Percentiles rank a stretch among this genome's conserved stretches.
Evolutionary conservation across 1,284 basidiomycete genomes (phyloP).

Genomic region (Marasmius sp.): DNA sequence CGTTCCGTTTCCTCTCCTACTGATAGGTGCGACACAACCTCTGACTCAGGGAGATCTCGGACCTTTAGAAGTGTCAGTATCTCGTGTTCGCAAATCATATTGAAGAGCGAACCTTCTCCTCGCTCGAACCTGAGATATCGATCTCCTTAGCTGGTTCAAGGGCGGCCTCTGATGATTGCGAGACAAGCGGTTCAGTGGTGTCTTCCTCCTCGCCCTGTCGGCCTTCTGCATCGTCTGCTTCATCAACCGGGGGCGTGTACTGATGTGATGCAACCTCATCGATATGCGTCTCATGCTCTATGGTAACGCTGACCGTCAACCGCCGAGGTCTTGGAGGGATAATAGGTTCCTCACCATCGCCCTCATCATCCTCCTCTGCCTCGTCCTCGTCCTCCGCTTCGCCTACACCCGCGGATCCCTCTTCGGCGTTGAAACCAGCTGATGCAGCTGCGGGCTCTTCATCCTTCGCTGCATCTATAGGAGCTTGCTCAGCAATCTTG

Average conservation of each 20-base stretch:
- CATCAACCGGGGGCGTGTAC: background rate
- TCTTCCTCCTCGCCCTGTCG: background rate
- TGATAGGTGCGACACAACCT: background rate
- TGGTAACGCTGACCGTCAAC: background rate
- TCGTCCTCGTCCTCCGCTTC: background rate
- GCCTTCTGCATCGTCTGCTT: background rate
- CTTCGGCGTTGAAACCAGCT: background rate
- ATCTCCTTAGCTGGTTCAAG: no score
- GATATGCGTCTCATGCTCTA: background rate
- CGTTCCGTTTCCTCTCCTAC: slow-evolving; percentile 19
- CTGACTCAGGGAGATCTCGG: background rate
- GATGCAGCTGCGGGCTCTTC: background rate
- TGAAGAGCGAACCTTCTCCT: background rate
- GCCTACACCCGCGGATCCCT: background rate
- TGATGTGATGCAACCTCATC: background rate
- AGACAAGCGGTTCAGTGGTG: no score
- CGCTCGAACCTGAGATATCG: background rate
- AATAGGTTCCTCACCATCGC: background rate
- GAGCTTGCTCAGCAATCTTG: background rate
- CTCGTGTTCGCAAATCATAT: background rate
- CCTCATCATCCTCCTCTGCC: background rate
- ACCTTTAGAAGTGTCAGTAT: background rate
- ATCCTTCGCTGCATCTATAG: background rate
- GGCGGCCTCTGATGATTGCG: no score
- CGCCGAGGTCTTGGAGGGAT: background rate